These are phyloP conservation scores for Achaetomiella virescens DNA, from an alignment of 495 filamentous ascomycete species.

Conservation along the genomic window DNA sequence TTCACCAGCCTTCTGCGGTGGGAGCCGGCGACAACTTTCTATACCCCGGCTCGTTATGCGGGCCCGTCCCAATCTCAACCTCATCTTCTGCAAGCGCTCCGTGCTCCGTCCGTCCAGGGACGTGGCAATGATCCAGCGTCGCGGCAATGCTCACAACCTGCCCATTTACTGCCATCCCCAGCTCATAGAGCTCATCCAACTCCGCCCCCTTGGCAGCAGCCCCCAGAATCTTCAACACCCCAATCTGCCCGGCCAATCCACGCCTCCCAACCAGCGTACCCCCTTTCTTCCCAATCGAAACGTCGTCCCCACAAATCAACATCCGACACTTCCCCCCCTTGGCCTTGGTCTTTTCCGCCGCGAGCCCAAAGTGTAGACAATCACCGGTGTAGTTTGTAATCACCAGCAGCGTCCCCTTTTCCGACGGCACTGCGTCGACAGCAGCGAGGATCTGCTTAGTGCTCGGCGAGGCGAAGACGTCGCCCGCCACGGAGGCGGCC, in stretches of 20 bases:
- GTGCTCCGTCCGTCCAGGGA: conserved; percentile 53
- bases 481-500: conserved; percentile 52
- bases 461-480: conserved; percentile 56
- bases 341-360: conserved; percentile 54
- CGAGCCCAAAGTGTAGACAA: conserved; percentile 58
- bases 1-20: conserved; percentile 46
- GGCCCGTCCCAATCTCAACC: conserved; percentile 54
- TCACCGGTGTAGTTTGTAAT: conserved; percentile 64
- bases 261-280: conserved; percentile 51
- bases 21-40: conserved; percentile 51
- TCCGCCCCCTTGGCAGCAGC: conserved; percentile 40
- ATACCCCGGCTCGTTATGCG: conserved; percentile 58
- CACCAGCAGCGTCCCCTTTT: conserved; percentile 54
- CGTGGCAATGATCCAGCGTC: conserved; percentile 58
- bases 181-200: conserved; percentile 50
- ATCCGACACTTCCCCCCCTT: conserved; percentile 48
- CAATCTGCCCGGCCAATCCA: conserved; percentile 51
- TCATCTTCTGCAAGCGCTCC: conserved; percentile 42
- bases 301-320: conserved; percentile 56
- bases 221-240: conserved; percentile 37
- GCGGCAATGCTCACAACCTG: conserved; percentile 55
- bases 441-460: conserved; percentile 58
- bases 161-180: conserved; percentile 47
- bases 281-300: conserved; percentile 51
- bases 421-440: conserved; percentile 49